phyloP scores from a whole-genome alignment of 805 yeast species.

The Pichia pseudocactophila region DNA sequence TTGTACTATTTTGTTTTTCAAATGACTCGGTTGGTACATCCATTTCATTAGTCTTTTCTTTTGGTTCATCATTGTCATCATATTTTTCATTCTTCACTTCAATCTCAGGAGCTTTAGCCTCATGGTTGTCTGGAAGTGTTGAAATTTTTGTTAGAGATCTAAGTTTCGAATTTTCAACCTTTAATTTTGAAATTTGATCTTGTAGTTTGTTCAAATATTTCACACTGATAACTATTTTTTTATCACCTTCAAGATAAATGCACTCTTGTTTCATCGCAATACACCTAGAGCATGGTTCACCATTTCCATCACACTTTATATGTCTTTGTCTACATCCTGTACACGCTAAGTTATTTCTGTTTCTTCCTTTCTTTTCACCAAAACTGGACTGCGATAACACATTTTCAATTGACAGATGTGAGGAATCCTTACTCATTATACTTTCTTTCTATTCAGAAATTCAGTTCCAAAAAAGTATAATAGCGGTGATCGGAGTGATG shows the following conservation, averaged over 20 bases:
- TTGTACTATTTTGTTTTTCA: not conserved
- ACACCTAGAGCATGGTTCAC: conserved; percentile 64
- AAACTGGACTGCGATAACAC: not conserved
- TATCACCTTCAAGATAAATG: conserved; percentile 65
- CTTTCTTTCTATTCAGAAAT: too few species aligned
- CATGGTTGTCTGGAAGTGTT: too few species aligned
- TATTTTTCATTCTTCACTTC: not conserved
- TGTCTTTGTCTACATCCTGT: conserved; percentile 63
- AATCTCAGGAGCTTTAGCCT: not conserved
- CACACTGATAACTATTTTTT: conserved; percentile 65
- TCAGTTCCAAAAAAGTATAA: too few species aligned
- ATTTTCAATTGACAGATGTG: not conserved
- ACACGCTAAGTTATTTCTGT: conserved; percentile 33
- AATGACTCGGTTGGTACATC: not conserved
- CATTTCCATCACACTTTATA: conserved; percentile 63
- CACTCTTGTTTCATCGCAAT: conserved; percentile 45
- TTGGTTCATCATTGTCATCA: not conserved
- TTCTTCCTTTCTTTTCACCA: conserved; percentile 1
- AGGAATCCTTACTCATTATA: not conserved
- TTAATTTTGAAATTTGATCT: conserved; percentile 54
- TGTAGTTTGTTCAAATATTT: conserved; percentile 59
- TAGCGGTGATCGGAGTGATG: too few species aligned
- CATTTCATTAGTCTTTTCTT: too few species aligned
- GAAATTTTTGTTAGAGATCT: conserved; percentile 37
- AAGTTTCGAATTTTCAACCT: conserved; percentile 54